Conservation (phyloP, 2,329 filamentous ascomycete species). For the Neofusicoccum kwambonambiense region DNA sequence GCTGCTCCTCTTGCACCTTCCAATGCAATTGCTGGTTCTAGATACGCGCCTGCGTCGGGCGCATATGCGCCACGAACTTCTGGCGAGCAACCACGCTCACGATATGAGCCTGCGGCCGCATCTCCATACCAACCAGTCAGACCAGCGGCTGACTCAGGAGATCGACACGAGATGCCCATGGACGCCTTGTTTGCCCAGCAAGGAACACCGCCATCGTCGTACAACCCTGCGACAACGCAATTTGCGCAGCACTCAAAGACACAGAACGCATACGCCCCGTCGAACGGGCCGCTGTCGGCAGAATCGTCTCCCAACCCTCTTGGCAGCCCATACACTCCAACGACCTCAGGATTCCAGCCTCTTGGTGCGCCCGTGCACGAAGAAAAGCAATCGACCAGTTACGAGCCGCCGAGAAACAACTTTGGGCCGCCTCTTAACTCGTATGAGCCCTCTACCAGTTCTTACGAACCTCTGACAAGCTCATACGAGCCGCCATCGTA, state of each 20-base stretch:
- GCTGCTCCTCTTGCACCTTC: conserved; percentile 38
- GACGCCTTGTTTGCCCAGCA: conserved; percentile 16
- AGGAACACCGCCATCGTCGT: conserved; percentile 31
- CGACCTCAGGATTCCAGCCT: conserved; percentile 21
- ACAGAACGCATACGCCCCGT: conserved; percentile 4
- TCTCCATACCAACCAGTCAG: conserved; percentile 22
- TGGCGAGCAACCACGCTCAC: conserved; percentile 50
- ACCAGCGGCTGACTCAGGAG: conserved; percentile 38
- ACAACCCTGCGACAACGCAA: conserved; percentile 10
- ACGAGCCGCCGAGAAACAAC: conserved; percentile 24
- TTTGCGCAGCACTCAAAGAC: background rate
- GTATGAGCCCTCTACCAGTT: conserved; percentile 26
- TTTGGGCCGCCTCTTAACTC: conserved; percentile 17
- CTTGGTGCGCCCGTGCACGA: conserved; percentile 14
- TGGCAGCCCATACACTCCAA: conserved; percentile 19
- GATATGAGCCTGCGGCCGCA: conserved; percentile 40
- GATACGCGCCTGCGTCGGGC: conserved; percentile 37
- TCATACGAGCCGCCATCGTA: conserved; percentile 61
- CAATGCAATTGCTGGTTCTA: conserved; percentile 32
- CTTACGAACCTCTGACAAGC: conserved; percentile 30
- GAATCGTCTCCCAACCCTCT: conserved; percentile 7
- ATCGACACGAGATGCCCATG: conserved; percentile 23
- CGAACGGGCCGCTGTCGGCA: background rate
- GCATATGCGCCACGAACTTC: conserved; percentile 50
- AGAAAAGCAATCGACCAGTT: conserved; percentile 28